Conservation (phyloP, 148 eudicot genomes). For the Persicaria maculosa region DNA sequence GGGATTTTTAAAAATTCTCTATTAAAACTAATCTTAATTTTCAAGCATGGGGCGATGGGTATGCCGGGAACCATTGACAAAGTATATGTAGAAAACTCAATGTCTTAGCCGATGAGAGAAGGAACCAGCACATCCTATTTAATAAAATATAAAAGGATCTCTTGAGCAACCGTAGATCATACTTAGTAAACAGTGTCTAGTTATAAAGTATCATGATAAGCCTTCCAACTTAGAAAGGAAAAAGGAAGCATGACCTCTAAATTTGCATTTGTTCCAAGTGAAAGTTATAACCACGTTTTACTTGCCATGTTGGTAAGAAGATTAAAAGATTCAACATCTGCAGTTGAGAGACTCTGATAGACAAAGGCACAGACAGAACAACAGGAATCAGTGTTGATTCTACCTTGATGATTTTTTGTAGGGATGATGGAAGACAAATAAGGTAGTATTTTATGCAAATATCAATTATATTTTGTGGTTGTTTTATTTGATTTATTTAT, state of each 20-base stretch:
- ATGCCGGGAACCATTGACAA: conserved; percentile 85
- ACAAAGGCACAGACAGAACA: conserved; percentile 10
- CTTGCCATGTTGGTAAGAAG: conserved; percentile 80
- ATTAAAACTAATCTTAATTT: too few relatives aligned
- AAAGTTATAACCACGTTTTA: background rate
- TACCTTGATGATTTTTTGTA: too few relatives aligned
- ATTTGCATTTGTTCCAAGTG: background rate
- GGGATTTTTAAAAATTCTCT: too few relatives aligned
- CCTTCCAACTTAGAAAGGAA: background rate
- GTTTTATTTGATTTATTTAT: too few relatives aligned
- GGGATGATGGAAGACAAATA: too few relatives aligned
- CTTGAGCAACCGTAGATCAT: background rate
- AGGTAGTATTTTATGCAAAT: too few relatives aligned
- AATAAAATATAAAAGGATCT: conserved; percentile 15
- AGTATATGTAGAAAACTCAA: conserved; percentile 55
- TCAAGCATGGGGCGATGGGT: conserved; percentile 97
- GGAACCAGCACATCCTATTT: conserved; percentile 78
- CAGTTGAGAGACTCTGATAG: conserved; percentile 62
- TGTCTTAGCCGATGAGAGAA: conserved; percentile 72
- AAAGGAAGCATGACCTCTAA: background rate
- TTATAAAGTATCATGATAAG: background rate
- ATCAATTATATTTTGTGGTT: too few relatives aligned
- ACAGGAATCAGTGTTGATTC: background rate
- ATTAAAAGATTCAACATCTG: conserved; percentile 77
- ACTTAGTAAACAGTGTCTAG: conserved; percentile 11